phyloP scores from a whole-genome alignment of 768 basidiomycete genomes.

The Vararia minispora region DNA sequence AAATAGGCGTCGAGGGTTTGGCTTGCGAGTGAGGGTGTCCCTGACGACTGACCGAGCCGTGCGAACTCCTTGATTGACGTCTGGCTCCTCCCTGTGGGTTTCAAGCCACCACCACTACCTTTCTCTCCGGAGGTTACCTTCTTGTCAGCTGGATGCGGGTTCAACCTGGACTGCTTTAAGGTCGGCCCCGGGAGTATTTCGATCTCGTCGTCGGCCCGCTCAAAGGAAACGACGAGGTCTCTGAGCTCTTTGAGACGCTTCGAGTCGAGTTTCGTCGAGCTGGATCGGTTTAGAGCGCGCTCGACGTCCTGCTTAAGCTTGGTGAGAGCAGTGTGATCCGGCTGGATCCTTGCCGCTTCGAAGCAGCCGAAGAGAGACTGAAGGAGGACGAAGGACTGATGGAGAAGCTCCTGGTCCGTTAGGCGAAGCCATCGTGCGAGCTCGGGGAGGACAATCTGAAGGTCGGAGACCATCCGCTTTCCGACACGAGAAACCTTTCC shows the following conservation, averaged over 20 bases:
- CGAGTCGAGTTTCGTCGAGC: conserved; percentile 42
- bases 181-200: conserved; percentile 35
- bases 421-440: conserved; percentile 83
- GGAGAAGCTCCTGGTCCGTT: conserved; percentile 84
- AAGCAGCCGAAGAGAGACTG: conserved; percentile 73
- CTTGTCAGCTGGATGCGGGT: conserved; percentile 2
- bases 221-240: conserved; percentile 52
- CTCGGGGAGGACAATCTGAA: conserved; percentile 72
- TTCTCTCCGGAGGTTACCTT: not conserved
- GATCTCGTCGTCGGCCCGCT: conserved; percentile 49
- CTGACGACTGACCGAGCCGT: too few species aligned
- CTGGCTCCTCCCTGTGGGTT: not conserved
- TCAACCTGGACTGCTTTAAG: conserved; percentile 2
- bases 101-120: too few species aligned
- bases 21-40: too few species aligned
- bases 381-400: conserved; percentile 79
- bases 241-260: conserved; percentile 56
- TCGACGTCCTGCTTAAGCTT: conserved; percentile 60
- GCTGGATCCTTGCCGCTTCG: conserved; percentile 45
- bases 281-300: conserved; percentile 40
- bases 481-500: conserved; percentile 53
- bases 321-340: conserved; percentile 41
- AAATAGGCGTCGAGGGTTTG: too few species aligned
- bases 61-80: not conserved
- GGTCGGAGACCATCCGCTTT: conserved; percentile 61